Evolutionary conservation across 208 protist species (phyloP).

Genomic region (Crithidia brevicula): DNA sequence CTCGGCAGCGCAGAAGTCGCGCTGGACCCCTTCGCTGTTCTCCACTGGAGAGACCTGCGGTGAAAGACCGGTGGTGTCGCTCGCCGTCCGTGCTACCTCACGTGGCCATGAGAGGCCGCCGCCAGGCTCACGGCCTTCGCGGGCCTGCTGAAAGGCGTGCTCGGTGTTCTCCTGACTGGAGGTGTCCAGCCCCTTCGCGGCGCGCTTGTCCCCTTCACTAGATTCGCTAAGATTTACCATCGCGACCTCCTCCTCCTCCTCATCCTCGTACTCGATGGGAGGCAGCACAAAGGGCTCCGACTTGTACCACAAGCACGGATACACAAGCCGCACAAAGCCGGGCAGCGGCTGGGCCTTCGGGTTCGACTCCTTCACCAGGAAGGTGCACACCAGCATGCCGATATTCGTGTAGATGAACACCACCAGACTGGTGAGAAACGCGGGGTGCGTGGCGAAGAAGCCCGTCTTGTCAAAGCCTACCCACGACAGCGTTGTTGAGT

Average conservation of each 20-base stretch:
- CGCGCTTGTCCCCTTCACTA: too few relatives aligned
- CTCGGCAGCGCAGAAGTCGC: neutral
- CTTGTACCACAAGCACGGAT: constrained; percentile 34
- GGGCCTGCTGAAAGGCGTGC: neutral
- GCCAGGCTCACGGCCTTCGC: neutral
- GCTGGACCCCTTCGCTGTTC: neutral
- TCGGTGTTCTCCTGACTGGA: neutral
- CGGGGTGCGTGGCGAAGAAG: constrained; percentile 48
- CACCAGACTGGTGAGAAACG: constrained; percentile 52
- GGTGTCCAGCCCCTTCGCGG: too few relatives aligned
- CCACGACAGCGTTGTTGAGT: constrained; percentile 34
- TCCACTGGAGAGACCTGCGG: neutral
- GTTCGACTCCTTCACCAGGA: constrained; percentile 72
- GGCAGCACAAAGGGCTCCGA: constrained; percentile 32
- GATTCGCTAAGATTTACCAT: too few relatives aligned
- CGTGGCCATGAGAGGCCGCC: neutral
- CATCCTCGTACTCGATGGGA: constrained; percentile 23
- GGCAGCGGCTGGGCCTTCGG: constrained; percentile 53
- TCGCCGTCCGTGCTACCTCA: neutral
- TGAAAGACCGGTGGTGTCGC: neutral
- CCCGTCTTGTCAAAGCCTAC: constrained; percentile 37
- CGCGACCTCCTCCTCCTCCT: constrained; percentile 28
- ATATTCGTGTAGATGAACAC: constrained; percentile 64
- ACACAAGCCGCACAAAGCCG: constrained; percentile 21
- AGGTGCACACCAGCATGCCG: constrained; percentile 53